These are phyloP conservation scores for Thelephora aurantiotincta DNA, from an alignment of 768 basidiomycete species.

Conservation along the genomic window DNA sequence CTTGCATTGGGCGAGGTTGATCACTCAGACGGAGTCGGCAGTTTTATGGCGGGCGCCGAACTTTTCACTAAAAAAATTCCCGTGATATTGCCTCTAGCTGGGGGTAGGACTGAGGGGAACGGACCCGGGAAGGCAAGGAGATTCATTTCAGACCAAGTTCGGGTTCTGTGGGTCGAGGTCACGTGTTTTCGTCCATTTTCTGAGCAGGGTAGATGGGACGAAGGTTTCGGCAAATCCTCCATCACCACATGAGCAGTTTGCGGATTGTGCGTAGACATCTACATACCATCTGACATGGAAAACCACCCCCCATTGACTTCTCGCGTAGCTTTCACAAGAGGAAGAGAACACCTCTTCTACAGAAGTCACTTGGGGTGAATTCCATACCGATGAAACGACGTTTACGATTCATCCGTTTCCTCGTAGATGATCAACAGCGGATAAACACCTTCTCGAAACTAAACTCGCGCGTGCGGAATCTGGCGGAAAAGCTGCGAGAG, in stretches of 20 bases:
- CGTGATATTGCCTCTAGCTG: too few species aligned
- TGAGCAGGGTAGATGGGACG: too few species aligned
- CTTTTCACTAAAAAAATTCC: too few species aligned
- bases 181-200: too few species aligned
- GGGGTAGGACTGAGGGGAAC: too few species aligned
- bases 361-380: slow-evolving; percentile 77
- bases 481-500: slow-evolving; percentile 57
- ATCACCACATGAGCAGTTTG: slow-evolving; percentile 20
- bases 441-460: slow-evolving; percentile 90
- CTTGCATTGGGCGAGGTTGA: too few species aligned
- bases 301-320: not conserved
- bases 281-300: not conserved
- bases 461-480: slow-evolving; percentile 59
- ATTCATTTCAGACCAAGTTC: too few species aligned
- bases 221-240: too few species aligned
- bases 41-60: too few species aligned
- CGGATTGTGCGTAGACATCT: slow-evolving; percentile 36
- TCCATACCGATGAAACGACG: slow-evolving; percentile 1
- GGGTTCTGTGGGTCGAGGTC: too few species aligned
- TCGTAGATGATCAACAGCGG: slow-evolving; percentile 55
- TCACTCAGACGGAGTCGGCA: too few species aligned
- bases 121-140: too few species aligned
- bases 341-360: slow-evolving; percentile 63
- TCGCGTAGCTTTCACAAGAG: slow-evolving; percentile 47
- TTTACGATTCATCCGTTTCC: not conserved